Percentiles rank a stretch among this genome's conserved stretches.
phyloP scores from a whole-genome alignment of 495 filamentous ascomycete genomes.

The Polyplosphaeria fusca region DNA sequence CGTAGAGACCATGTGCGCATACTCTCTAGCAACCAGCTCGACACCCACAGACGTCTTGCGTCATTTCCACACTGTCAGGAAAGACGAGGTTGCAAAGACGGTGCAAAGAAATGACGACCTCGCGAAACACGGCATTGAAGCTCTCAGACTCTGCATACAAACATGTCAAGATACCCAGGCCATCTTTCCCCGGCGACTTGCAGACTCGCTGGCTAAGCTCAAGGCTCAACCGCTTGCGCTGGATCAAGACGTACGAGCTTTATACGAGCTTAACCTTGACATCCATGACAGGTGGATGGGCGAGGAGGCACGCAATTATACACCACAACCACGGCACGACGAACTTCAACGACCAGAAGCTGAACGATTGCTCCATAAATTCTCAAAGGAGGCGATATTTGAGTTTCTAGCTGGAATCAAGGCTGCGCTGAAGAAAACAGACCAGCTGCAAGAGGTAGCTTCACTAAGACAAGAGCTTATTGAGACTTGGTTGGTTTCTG shows the following conservation, averaged over 20 bases:
- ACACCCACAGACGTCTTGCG: conserved; percentile 75
- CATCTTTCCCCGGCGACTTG: conserved; percentile 67
- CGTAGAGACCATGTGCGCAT: conserved; percentile 72
- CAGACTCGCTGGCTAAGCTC: conserved; percentile 64
- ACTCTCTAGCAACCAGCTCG: conserved; percentile 76
- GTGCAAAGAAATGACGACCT: conserved; percentile 46
- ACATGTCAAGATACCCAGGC: conserved; percentile 74
- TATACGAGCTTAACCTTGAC: conserved; percentile 77
- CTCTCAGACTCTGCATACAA: conserved; percentile 67
- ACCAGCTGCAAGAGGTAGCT: conserved; percentile 64
- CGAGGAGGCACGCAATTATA: conserved; percentile 80
- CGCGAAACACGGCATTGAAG: conserved; percentile 43
- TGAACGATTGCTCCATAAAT: conserved; percentile 61
- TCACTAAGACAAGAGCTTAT: conserved; percentile 66
- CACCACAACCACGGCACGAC: conserved; percentile 83
- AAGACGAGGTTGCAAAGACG: conserved; percentile 60
- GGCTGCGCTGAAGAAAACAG: conserved; percentile 51
- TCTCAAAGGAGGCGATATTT: conserved; percentile 70
- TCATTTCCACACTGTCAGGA: conserved; percentile 75
- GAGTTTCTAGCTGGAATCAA: conserved; percentile 59
- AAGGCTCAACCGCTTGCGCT: conserved; percentile 68
- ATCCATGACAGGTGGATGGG: conserved; percentile 77
- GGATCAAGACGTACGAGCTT: conserved; percentile 58
- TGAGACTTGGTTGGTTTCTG: conserved; percentile 65
- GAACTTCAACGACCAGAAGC: conserved; percentile 66